These are phyloP conservation scores for Mucor circinelloides DNA, from an alignment of 371 early-diverging fungal genomes.

Conservation along the genomic window DNA sequence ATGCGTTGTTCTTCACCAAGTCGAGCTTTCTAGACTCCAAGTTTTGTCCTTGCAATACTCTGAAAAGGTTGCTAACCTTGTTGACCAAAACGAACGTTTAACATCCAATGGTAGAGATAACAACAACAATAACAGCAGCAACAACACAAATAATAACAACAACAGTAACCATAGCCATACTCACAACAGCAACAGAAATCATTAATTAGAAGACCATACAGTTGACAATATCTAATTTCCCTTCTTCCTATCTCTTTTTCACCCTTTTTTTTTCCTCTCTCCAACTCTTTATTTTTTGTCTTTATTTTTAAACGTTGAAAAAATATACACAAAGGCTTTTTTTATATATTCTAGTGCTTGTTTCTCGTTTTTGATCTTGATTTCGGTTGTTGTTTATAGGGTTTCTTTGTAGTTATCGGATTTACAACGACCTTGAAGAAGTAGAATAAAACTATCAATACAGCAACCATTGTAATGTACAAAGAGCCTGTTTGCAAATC, in stretches of 20 bases:
- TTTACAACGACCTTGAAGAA: not conserved
- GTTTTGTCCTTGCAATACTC: constrained; percentile 82
- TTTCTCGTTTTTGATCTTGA: not conserved
- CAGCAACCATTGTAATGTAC: too few species aligned
- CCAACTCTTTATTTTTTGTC: not conserved
- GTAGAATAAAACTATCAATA: not conserved
- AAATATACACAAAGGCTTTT: constrained; percentile 8
- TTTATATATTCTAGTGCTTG: not conserved
- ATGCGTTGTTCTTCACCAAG: constrained; percentile 81
- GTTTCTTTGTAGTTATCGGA: not conserved
- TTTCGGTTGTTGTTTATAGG: not conserved
- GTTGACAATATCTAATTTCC: constrained; percentile 11
- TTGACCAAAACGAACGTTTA: constrained; percentile 91
- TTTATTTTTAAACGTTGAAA: not conserved
- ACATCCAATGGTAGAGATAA: constrained; percentile 17
- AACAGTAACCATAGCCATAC: constrained; percentile 1
- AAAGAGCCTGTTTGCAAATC: not conserved
- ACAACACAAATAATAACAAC: constrained; percentile 7
- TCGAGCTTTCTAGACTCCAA: constrained; percentile 85
- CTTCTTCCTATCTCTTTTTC: not conserved
- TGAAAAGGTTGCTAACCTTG: constrained; percentile 86
- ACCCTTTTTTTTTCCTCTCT: not conserved
- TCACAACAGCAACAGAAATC: constrained; percentile 10
- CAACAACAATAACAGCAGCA: constrained; percentile 1
- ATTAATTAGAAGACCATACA: constrained; percentile 13